Evolutionary conservation across 179 eudicot genomes (phyloP), one percentile per base, ranked within the genome.

Genomic region (Sideroxylon spinosum): DNA sequence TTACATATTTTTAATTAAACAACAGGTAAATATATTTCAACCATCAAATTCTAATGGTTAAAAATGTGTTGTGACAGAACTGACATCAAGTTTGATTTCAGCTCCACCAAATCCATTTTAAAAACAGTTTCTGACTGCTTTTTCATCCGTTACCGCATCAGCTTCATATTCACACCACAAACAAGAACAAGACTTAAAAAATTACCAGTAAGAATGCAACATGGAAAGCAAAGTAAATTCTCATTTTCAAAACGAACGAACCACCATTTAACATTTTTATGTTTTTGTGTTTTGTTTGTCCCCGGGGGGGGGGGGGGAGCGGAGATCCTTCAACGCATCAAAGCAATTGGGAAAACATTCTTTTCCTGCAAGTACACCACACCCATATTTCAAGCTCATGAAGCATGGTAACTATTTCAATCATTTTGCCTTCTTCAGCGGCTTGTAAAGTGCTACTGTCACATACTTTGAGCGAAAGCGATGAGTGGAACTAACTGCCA

Each of bases 401-500:
- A 32, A 56, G 44, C 20, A 11, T 56, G 32, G 44, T 32, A 74
- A 65, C 44, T 37, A 68, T 75, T 63, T 60, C 75, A 76, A 13
- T 65, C 65, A 26, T 73, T 79, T 79, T 14, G 22, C 77, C 79
- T 74, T 57, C 59, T 60, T 60, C 59, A 61, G 22, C 11, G 79
- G 68, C 65, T 80, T 75, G 78, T 69, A 76, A 20, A 69, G 83
- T 20, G 69, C 79, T 52, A 76, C 20, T 0, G 76, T 75, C 62
- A 75, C 79, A 6, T 75, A 60, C 50, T 76, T 80, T 69, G 48
- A 29, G 53, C 76, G 65, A 62, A 80, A 80, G 8, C 76, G 79
- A 4, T 80, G 79, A 66, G 83, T 76, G 32, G 83, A 80, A 76
- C 76, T 62, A 76, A 80, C 67, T 7, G 76, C 76, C 55, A 71